Evolutionary conservation across 2,329 filamentous ascomycete genomes (phyloP).

Genomic region (Colletotrichum eleusines): DNA sequence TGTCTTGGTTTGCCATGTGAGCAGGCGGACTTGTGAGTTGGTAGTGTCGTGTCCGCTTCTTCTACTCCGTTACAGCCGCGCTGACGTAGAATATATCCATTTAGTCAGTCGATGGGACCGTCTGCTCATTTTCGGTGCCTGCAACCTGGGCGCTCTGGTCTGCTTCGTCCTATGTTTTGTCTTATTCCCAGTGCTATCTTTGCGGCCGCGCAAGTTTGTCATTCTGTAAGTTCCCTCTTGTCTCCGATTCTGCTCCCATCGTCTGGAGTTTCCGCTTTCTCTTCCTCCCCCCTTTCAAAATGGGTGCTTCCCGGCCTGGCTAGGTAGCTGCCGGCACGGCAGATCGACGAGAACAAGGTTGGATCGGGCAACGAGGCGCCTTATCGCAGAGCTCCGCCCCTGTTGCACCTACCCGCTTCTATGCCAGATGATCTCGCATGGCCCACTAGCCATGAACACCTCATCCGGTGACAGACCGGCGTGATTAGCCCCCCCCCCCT

Average conservation of each 20-base stretch:
- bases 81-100: slow-evolving; percentile 47
- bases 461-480: slow-evolving; percentile 31
- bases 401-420: slow-evolving; percentile 54
- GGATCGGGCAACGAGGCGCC: slow-evolving; percentile 9
- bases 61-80: slow-evolving; percentile 45
- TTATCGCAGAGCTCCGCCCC: slow-evolving; percentile 34
- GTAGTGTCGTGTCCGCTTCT: slow-evolving; percentile 44
- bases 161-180: slow-evolving; percentile 96
- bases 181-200: slow-evolving; percentile 84
- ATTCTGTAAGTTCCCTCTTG: slow-evolving; percentile 81
- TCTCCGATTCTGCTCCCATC: slow-evolving; percentile 27
- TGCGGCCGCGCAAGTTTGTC: slow-evolving; percentile 92
- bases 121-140: slow-evolving; percentile 89
- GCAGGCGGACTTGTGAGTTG: slow-evolving; percentile 33
- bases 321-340: slow-evolving; percentile 32
- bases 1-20: slow-evolving; percentile 54
- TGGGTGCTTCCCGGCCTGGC: slow-evolving; percentile 5
- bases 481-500: slow-evolving; percentile 33
- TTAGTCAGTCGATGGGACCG: slow-evolving; percentile 98
- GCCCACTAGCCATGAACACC: slow-evolving; percentile 24
- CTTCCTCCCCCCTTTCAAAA: not conserved
- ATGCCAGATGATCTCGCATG: slow-evolving; percentile 48
- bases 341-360: slow-evolving; percentile 19
- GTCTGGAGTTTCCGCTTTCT: not conserved
- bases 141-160: slow-evolving; percentile 88